Conservation (phyloP, 495 filamentous ascomycete genomes). For the Lentithecium fluviatile region DNA sequence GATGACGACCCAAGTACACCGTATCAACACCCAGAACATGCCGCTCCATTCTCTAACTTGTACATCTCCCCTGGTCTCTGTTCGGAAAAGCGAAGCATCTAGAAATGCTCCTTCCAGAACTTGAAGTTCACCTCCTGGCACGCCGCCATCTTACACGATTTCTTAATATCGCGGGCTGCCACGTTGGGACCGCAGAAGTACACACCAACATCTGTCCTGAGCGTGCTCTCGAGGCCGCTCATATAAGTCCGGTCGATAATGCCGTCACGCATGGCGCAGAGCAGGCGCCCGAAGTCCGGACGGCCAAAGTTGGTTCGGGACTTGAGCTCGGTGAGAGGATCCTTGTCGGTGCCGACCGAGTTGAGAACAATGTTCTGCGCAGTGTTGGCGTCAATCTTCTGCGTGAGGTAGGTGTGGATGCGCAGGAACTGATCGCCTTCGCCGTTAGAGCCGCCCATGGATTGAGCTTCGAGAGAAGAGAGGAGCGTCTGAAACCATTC, state of each 20-base stretch:
- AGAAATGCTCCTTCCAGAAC: conserved; percentile 98
- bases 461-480: conserved; percentile 86
- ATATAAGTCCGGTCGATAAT: conserved; percentile 84
- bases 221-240: conserved; percentile 67
- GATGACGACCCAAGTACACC: too few relatives aligned
- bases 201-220: conserved; percentile 84
- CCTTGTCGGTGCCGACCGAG: conserved; percentile 78
- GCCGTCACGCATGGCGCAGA: conserved; percentile 81
- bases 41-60: too few relatives aligned
- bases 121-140: conserved; percentile 82
- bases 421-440: conserved; percentile 77
- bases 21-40: too few relatives aligned
- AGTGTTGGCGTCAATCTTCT: conserved; percentile 85
- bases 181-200: conserved; percentile 92
- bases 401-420: conserved; percentile 97
- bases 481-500: conserved; percentile 98
- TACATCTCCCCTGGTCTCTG: not conserved
- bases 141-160: conserved; percentile 69
- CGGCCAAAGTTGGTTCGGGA: conserved; percentile 92
- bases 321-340: conserved; percentile 89
- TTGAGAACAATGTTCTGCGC: conserved; percentile 97
- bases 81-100: conserved; percentile 1
- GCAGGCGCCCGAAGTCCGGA: conserved; percentile 82
- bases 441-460: conserved; percentile 58
- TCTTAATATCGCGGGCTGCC: conserved; percentile 80